Conservation (phyloP, 78 protist species). For the Dictyostelium capitatum region DNA sequence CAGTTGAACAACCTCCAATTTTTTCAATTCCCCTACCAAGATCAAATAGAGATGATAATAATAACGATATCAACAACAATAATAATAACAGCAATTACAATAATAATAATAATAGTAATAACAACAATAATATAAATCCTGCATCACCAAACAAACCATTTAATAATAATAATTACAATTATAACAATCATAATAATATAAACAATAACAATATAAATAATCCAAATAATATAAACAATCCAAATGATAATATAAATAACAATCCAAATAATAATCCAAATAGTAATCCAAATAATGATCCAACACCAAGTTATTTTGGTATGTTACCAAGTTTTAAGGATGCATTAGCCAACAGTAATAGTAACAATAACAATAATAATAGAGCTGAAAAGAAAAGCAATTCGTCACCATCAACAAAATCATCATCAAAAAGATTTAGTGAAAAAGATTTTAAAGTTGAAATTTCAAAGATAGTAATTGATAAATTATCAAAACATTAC, state of each 20-base stretch:
- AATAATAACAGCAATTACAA: background rate
- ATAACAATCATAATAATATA: background rate
- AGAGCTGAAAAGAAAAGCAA: background rate
- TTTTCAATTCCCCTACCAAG: slow-evolving; percentile 24
- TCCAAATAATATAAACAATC: background rate
- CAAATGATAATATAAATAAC: background rate
- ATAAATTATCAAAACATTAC: slow-evolving; percentile 1
- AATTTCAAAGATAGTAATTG: slow-evolving; percentile 30
- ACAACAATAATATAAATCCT: background rate
- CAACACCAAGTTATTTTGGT: background rate
- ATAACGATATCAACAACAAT: background rate
- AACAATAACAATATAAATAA: background rate
- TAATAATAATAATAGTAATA: slow-evolving; percentile 10
- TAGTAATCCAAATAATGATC: background rate
- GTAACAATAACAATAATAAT: background rate
- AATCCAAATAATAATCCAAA: slow-evolving; percentile 4
- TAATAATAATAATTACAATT: background rate
- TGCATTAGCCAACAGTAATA: background rate
- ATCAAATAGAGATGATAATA: background rate
- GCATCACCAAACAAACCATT: too few relatives aligned
- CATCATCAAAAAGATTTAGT: background rate
- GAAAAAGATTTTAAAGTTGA: slow-evolving; percentile 29
- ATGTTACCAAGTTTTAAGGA: too few relatives aligned
- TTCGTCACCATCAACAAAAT: background rate
- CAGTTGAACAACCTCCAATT: slow-evolving; percentile 16